Evolutionary conservation across 768 basidiomycete genomes (phyloP), one percentile per base, ranked within the genome.

Genomic region (Rhodotorula toruloides): DNA sequence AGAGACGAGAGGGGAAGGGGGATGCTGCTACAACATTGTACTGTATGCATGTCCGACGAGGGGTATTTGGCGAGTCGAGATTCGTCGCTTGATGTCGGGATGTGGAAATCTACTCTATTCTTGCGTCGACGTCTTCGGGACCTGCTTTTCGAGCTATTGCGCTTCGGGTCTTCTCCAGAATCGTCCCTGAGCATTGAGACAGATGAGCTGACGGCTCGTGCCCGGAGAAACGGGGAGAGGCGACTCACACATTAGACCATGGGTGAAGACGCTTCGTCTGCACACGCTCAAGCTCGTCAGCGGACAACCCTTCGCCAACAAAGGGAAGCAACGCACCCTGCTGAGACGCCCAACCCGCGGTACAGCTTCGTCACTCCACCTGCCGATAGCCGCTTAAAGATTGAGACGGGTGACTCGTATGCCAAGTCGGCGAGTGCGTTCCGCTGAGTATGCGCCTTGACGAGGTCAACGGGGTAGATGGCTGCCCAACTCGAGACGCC

Each of bases 311-410:
- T n/a, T n/a, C n/a, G n/a, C n/a, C n/a, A n/a, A n/a, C n/a, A n/a
- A n/a, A n/a, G n/a, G n/a, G n/a, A n/a, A n/a, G n/a, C n/a, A 74
- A 94, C 87, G 73, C 89, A 92, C 58, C 96, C 85, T 57, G 93
- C 93, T 68, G 91, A 94, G 70, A 99, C 89, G 61, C 93, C 91
- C 56, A 97, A 84, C 59, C 94, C 96, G 66, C 88, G 87, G 77
- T 99, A 99, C 70, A 98, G 85, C 43, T 91, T 82, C 40, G 86
- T 81, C 52, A 96, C 79, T 32, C 96, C 96, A 49, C 81, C 82
- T 11, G 89, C 77, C 16, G 92, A 79, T 11, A 81, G 75, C 54
- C 79, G 77, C 10, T 54, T 55, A 48, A 73, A 75, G 54, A 75
- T 66, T 25, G 27, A 4, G 59, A 49, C 62, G 0, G 72, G 70